Base-by-base conservation (phyloP, 108 stramenopile genomes). In the Craspedostauros australis region DNA sequence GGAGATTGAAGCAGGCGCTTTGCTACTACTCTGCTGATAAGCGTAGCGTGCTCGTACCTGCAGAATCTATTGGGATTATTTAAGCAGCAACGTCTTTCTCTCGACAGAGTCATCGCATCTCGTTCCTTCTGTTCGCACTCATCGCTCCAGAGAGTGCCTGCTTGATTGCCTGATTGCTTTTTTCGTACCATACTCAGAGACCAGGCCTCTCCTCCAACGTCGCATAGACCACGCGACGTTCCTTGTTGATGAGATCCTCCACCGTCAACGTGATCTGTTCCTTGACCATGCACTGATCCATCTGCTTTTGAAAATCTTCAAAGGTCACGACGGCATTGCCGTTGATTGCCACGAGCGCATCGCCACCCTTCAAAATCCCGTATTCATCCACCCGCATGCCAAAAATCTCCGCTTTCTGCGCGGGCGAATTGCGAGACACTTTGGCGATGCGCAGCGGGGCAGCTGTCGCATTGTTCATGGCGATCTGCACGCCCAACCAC, bases 171-270 rank as follows among this genome's bases (percentile, higher is more conserved):
- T n/a, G n/a, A n/a, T n/a, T n/a, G n/a, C n/a, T n/a, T n/a, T n/a
- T n/a, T n/a, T n/a, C n/a, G n/a, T n/a, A n/a, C n/a, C n/a, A n/a
- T n/a, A n/a, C n/a, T n/a, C n/a, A n/a, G n/a, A n/a, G n/a, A n/a
- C n/a, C n/a, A n/a, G 79, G 79, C 37, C 55, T 68, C 31, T 37
- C 32, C 28, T 55, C 75, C n/a, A 87, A 50, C 11, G 39, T 66
- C 2, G 81, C 54, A 45, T 88, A 84, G 1, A 81, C 79, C 15
- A 88, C 79, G 28, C 79, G 80, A 40, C 66, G 45, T 43, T 84
- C 78, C 21, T 77, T 77, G 11, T 54, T 44, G 24, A 22, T 57
- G 9, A 38, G 45, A 55, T 79, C 60, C 62, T 77, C 77, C 27
- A 84, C 44, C 4, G 86, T 88, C 50, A 88, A 21, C 1, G 77